phyloP scores from a whole-genome alignment of 345 rosid genomes.

The Raphanus raphanistrum region DNA sequence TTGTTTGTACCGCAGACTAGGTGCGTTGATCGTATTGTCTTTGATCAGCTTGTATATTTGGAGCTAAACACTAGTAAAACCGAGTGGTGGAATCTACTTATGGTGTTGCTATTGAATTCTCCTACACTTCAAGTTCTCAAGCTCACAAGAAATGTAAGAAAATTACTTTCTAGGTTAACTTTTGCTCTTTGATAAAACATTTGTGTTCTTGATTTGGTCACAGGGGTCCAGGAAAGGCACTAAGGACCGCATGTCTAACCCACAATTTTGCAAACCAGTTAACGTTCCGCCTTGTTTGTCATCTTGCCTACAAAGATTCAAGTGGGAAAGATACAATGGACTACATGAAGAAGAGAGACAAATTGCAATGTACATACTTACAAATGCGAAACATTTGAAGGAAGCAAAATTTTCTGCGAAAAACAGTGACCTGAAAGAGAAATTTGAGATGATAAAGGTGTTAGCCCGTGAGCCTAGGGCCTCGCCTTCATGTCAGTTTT shows the following conservation, averaged over 20 bases:
- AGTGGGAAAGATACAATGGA: slow-evolving; percentile 25
- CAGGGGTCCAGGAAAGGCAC: background rate
- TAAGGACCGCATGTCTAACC: background rate
- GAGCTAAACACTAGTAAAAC: slow-evolving; percentile 11
- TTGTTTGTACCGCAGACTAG: slow-evolving; percentile 6
- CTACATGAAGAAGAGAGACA: slow-evolving; percentile 21
- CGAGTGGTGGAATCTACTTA: slow-evolving; percentile 21
- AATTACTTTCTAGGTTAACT: background rate
- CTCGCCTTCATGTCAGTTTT: slow-evolving; percentile 17
- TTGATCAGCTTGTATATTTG: slow-evolving; percentile 14
- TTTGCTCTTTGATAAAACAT: background rate
- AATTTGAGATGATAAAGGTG: slow-evolving; percentile 16
- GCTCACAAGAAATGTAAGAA: slow-evolving; percentile 2
- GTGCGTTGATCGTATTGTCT: background rate
- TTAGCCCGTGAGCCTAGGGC: slow-evolving; percentile 22
- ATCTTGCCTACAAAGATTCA: background rate
- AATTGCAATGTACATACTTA: slow-evolving; percentile 24
- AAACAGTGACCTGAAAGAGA: background rate
- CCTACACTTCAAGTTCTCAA: slow-evolving; percentile 20
- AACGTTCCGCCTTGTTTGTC: slow-evolving; percentile 8
- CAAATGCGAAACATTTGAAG: slow-evolving; percentile 15
- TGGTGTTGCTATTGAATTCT: background rate
- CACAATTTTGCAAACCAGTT: background rate
- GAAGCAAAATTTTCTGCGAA: slow-evolving; percentile 10
- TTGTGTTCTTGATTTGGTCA: background rate